Percentiles rank a stretch among this genome's conserved stretches.
These are phyloP conservation scores for Artemisia argyi DNA, from an alignment of 129 eudicot genomes.

Conservation along the genomic window DNA sequence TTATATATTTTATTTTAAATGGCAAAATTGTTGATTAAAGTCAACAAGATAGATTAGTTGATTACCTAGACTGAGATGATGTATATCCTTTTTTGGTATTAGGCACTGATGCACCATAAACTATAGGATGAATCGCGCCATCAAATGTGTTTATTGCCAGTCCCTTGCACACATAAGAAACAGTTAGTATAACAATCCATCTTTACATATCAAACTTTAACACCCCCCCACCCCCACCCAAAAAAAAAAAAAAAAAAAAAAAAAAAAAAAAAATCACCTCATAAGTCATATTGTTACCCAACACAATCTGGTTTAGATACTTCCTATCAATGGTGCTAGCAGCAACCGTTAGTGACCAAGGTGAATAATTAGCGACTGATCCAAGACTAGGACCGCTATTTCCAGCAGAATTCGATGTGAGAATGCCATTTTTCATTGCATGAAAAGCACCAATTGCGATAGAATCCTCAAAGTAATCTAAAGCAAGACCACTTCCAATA, in stretches of 20 bases:
- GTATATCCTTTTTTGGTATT: constrained; percentile 33
- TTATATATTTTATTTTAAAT: too few relatives aligned
- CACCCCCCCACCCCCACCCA: too few relatives aligned
- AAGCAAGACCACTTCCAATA: constrained; percentile 37
- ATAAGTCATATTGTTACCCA: constrained; percentile 43
- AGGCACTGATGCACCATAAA: constrained; percentile 49
- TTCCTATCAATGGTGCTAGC: constrained; percentile 54
- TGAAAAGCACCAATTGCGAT: constrained; percentile 85
- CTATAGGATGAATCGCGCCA: constrained; percentile 24
- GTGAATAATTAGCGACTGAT: constrained; percentile 39
- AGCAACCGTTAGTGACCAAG: constrained; percentile 57
- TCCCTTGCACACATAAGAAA: constrained; percentile 19
- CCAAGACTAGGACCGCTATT: constrained; percentile 51
- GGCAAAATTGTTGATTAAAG: too few relatives aligned
- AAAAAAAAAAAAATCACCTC: constrained; percentile 14
- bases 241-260: background rate
- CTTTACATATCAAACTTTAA: background rate
- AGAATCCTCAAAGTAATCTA: constrained; percentile 46
- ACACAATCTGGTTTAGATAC: constrained; percentile 32
- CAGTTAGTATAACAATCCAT: background rate
- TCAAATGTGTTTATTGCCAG: constrained; percentile 43
- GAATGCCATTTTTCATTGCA: constrained; percentile 63
- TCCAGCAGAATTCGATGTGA: constrained; percentile 67
- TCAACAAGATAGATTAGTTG: too few relatives aligned
- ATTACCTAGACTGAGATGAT: constrained; percentile 35